Conservation (phyloP, 1,284 basidiomycete species). For the Malassezia psittaci region DNA sequence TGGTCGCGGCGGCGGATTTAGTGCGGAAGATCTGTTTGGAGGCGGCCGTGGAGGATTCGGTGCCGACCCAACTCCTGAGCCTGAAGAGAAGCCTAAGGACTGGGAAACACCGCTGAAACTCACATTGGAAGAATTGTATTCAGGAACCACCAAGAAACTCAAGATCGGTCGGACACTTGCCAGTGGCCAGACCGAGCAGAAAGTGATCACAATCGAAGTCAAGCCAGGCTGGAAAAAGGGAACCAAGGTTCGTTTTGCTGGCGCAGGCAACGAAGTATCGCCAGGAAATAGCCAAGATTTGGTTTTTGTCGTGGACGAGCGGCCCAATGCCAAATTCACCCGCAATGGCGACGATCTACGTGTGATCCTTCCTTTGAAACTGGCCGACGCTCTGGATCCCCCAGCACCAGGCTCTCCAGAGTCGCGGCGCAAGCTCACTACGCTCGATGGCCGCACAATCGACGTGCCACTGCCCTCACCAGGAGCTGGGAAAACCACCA, state of each 20-base stretch:
- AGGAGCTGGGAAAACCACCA: slow-evolving; percentile 21
- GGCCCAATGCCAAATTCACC: slow-evolving; percentile 33
- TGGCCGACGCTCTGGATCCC: slow-evolving; percentile 42
- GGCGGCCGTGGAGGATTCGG: slow-evolving; percentile 13
- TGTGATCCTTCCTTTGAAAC: slow-evolving; percentile 25
- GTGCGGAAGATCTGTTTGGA: slow-evolving; percentile 26
- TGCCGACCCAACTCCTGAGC: slow-evolving; percentile 17
- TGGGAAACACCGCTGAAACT: slow-evolving; percentile 68
- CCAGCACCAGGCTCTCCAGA: slow-evolving; percentile 29
- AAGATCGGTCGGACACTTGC: slow-evolving; percentile 70
- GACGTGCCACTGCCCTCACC: slow-evolving; percentile 36
- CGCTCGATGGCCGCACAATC: slow-evolving; percentile 36
- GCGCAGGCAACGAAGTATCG: slow-evolving; percentile 40
- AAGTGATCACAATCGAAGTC: slow-evolving; percentile 56
- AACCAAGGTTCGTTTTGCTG: slow-evolving; percentile 44
- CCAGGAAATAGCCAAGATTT: slow-evolving; percentile 39
- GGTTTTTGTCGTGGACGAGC: slow-evolving; percentile 46
- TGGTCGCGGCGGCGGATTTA: slow-evolving; percentile 32
- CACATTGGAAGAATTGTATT: slow-evolving; percentile 80
- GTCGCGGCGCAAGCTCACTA: slow-evolving; percentile 26
- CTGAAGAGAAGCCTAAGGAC: slow-evolving; percentile 56
- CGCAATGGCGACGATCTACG: slow-evolving; percentile 43
- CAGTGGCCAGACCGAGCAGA: slow-evolving; percentile 70
- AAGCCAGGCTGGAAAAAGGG: slow-evolving; percentile 47
- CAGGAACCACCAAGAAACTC: slow-evolving; percentile 75